Evolutionary conservation across 2,329 filamentous ascomycete species (phyloP).

Genomic region (Aspergillus felis): DNA sequence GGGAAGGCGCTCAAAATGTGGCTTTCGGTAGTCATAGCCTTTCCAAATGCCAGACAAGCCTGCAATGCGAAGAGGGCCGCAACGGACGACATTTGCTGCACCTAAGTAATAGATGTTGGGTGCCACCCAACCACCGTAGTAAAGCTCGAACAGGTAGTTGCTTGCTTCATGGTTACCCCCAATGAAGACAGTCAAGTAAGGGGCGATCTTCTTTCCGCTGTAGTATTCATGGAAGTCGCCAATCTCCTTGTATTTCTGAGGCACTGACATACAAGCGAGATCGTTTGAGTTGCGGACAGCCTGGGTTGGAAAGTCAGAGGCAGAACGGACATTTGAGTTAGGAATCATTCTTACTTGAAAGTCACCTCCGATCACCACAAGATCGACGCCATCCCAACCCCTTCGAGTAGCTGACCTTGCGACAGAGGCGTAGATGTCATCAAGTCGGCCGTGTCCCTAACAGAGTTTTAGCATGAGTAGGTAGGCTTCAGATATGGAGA

Average conservation of each 20-base stretch:
- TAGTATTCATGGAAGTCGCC: constrained; percentile 97
- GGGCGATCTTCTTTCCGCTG: constrained; percentile 69
- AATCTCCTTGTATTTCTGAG: constrained; percentile 78
- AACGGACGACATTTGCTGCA: constrained; percentile 79
- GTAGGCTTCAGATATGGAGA: neutral
- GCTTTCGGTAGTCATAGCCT: constrained; percentile 76
- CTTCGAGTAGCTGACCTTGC: constrained; percentile 64
- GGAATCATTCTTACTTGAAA: constrained; percentile 63
- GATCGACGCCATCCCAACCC: constrained; percentile 76
- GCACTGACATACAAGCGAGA: constrained; percentile 83
- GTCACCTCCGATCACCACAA: constrained; percentile 92
- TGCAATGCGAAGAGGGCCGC: constrained; percentile 82
- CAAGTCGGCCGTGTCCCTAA: constrained; percentile 84
- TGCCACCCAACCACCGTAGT: constrained; percentile 95
- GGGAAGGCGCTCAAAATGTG: constrained; percentile 80
- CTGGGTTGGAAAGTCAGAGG: constrained; percentile 39
- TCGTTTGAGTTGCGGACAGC: constrained; percentile 85
- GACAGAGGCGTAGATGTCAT: constrained; percentile 85
- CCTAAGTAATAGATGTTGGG: constrained; percentile 97
- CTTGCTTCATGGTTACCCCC: constrained; percentile 95
- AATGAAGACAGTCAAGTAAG: constrained; percentile 87
- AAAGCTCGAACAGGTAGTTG: constrained; percentile 85
- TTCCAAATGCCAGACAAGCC: constrained; percentile 96
- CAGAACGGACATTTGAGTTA: constrained; percentile 1
- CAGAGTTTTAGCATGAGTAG: constrained; percentile 8